A percentile compares a stretch with the other conserved stretches of the same genome.
Evolutionary conservation across 2,329 filamentous ascomycete genomes (phyloP).

Genomic region (Fusarium buharicum): DNA sequence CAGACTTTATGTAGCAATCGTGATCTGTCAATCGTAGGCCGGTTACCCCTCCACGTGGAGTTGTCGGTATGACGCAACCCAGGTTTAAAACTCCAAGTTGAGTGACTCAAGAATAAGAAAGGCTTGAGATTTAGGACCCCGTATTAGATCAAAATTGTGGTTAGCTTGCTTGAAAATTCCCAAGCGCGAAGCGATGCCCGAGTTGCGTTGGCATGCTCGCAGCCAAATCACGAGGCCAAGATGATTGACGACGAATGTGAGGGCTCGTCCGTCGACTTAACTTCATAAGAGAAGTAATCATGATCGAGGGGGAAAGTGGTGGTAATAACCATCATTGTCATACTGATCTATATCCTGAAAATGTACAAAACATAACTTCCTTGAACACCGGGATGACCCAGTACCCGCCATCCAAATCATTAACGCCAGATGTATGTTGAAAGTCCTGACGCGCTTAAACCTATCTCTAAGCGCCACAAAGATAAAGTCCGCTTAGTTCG

Average conservation of each 20-base stretch:
- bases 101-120: neutral
- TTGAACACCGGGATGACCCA: slow-evolving; percentile 14
- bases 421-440: slow-evolving; percentile 29
- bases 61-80: slow-evolving; percentile 23
- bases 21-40: slow-evolving; percentile 27
- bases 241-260: neutral
- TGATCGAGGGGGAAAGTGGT: neutral
- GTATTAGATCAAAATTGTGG: too few relatives aligned
- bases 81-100: slow-evolving; percentile 2
- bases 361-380: slow-evolving; percentile 12
- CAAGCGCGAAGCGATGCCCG: too few relatives aligned
- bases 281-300: neutral
- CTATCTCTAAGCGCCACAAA: neutral
- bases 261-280: neutral
- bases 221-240: too few relatives aligned
- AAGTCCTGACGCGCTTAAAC: neutral
- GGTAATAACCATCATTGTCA: slow-evolving; percentile 9
- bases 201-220: too few relatives aligned
- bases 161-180: too few relatives aligned
- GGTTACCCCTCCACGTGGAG: slow-evolving; percentile 27
- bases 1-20: slow-evolving; percentile 28
- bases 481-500: slow-evolving; percentile 2
- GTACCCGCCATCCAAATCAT: slow-evolving; percentile 13
- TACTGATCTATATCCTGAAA: slow-evolving; percentile 4
- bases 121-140: too few relatives aligned